Percentiles rank a stretch among this genome's conserved stretches.
Conservation (phyloP, 371 early-diverging fungal species). For the Fennellomyces sp. region DNA sequence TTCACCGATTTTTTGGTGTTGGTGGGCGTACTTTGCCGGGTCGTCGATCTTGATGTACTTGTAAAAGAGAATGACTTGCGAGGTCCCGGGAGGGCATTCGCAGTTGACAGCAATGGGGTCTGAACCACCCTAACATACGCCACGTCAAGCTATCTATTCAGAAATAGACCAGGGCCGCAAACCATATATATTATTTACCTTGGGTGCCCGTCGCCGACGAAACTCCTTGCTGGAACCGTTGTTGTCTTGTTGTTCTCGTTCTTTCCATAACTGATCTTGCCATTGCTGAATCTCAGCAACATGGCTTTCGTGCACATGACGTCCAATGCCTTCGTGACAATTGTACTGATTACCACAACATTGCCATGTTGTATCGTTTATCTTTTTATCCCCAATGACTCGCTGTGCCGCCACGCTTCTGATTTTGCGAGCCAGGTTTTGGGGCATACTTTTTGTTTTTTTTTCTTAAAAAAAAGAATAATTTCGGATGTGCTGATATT, state of each 20-base stretch:
- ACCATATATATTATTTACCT: too few species aligned
- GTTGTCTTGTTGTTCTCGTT: slow-evolving; percentile 2
- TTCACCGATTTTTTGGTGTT: slow-evolving; percentile 39
- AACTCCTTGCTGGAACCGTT: not conserved
- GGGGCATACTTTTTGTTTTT: too few species aligned
- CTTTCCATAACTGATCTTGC: slow-evolving; percentile 5
- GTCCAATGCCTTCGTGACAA: slow-evolving; percentile 12
- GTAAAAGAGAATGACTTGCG: slow-evolving; percentile 67
- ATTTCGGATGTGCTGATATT: too few species aligned
- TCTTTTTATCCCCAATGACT: slow-evolving; percentile 11
- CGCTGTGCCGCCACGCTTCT: slow-evolving; percentile 7
- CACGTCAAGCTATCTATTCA: not conserved
- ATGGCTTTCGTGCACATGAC: slow-evolving; percentile 14
- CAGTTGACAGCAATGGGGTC: slow-evolving; percentile 45
- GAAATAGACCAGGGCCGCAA: not conserved
- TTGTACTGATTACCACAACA: slow-evolving; percentile 16
- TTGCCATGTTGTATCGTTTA: slow-evolving; percentile 1
- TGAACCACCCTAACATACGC: slow-evolving; percentile 28
- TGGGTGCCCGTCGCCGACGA: slow-evolving; percentile 12
- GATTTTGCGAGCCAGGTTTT: slow-evolving; percentile 1
- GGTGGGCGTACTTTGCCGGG: slow-evolving; percentile 43
- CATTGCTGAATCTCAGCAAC: slow-evolving; percentile 10
- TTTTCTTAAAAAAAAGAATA: too few species aligned
- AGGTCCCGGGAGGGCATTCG: slow-evolving; percentile 23
- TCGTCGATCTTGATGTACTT: slow-evolving; percentile 45